phyloP scores from a whole-genome alignment of 495 filamentous ascomycete species.

The Xylaria venustula region DNA sequence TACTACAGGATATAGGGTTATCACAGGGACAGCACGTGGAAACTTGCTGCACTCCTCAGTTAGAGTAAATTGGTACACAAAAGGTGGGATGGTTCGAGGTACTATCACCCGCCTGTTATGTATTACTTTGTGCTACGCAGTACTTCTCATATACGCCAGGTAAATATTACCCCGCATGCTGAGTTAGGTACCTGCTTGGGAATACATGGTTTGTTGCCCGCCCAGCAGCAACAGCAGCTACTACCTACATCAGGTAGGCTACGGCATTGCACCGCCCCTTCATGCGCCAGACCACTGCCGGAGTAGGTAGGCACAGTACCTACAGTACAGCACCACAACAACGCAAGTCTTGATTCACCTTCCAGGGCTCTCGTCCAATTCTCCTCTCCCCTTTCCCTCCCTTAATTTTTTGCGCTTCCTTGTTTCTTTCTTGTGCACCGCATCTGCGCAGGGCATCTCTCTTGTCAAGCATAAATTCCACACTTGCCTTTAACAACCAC shows the following conservation, averaged over 20 bases:
- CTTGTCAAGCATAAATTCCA: constrained; percentile 3
- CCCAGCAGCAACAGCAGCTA: too few relatives aligned
- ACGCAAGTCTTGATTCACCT: constrained; percentile 8
- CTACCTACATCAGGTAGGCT: not conserved
- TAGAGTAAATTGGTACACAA: too few relatives aligned
- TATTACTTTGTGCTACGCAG: not conserved
- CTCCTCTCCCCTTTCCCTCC: constrained; percentile 9
- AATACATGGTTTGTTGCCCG: too few relatives aligned
- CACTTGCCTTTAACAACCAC: not conserved
- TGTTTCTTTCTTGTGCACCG: constrained; percentile 14
- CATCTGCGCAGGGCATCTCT: constrained; percentile 13
- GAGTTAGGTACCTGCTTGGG: too few relatives aligned
- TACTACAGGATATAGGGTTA: too few relatives aligned
- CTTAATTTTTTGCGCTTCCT: constrained; percentile 12
- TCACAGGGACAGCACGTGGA: not conserved
- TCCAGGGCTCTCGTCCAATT: constrained; percentile 9
- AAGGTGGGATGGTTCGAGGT: too few relatives aligned
- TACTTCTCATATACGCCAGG: too few relatives aligned
- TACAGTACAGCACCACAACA: constrained; percentile 6
- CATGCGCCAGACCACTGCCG: too few relatives aligned
- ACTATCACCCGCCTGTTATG: too few relatives aligned
- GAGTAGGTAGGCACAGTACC: not conserved
- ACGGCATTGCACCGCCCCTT: too few relatives aligned
- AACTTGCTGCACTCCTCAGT: not conserved
- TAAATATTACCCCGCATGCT: too few relatives aligned